phyloP scores from a whole-genome alignment of 2,329 filamentous ascomycete genomes.

The Elsinoe necatrix region DNA sequence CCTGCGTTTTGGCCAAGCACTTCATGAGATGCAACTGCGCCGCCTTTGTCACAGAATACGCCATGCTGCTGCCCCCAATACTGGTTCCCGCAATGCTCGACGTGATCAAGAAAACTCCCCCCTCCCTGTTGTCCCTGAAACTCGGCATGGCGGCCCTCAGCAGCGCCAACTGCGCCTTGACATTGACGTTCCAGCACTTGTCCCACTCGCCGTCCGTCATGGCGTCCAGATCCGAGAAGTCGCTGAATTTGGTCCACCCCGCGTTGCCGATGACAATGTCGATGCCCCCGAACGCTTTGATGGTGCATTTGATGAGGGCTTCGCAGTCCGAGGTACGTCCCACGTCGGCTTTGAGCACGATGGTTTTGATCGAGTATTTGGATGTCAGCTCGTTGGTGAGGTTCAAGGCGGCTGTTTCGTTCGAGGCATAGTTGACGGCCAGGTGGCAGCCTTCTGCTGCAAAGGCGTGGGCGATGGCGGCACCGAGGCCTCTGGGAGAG shows the following conservation, averaged over 20 bases:
- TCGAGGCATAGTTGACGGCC: slow-evolving; percentile 64
- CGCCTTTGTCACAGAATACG: slow-evolving; percentile 70
- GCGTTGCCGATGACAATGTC: slow-evolving; percentile 73
- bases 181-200: slow-evolving; percentile 57
- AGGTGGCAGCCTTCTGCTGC: slow-evolving; percentile 60
- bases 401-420: slow-evolving; percentile 49
- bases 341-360: slow-evolving; percentile 58
- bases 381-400: slow-evolving; percentile 49
- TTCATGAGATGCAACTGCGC: slow-evolving; percentile 61
- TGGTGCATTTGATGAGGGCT: slow-evolving; percentile 50
- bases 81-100: slow-evolving; percentile 48
- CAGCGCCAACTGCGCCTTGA: slow-evolving; percentile 42
- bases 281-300: slow-evolving; percentile 56
- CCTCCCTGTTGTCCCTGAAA: slow-evolving; percentile 37
- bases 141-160: slow-evolving; percentile 47
- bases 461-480: slow-evolving; percentile 57
- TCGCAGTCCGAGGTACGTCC: slow-evolving; percentile 51
- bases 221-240: slow-evolving; percentile 50
- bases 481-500: slow-evolving; percentile 58
- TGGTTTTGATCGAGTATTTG: slow-evolving; percentile 44
- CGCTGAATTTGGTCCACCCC: slow-evolving; percentile 54
- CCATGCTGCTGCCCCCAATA: slow-evolving; percentile 51
- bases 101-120: slow-evolving; percentile 56
- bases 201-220: slow-evolving; percentile 56
- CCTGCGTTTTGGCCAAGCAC: slow-evolving; percentile 54